A percentile compares a stretch with the other conserved stretches of the same genome.
These are phyloP conservation scores for Pichia sp. DNA, from an alignment of 1,139 yeast species.

Conservation along the genomic window DNA sequence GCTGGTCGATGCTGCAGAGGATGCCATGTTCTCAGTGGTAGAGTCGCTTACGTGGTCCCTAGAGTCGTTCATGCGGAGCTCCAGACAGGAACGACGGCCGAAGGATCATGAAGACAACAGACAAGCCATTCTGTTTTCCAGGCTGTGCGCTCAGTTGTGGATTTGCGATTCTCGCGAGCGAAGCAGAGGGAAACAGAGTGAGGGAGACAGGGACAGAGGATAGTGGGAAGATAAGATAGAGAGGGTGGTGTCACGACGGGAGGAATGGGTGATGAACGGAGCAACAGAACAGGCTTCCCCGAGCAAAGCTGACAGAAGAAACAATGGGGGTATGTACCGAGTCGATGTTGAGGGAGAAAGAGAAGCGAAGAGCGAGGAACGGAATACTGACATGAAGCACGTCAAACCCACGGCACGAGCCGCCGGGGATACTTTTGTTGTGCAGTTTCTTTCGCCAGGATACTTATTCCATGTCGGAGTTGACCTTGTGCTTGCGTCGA, in stretches of 20 bases:
- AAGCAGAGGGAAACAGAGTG: background rate
- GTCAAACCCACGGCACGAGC: background rate
- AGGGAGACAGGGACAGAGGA: background rate
- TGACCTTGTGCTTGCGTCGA: constrained; percentile 57
- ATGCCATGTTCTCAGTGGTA: background rate
- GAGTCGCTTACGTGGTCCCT: no score
- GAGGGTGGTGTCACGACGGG: no score
- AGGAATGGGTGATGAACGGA: no score
- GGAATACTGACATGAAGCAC: background rate
- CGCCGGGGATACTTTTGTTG: background rate
- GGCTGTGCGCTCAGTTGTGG: background rate
- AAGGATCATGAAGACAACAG: background rate
- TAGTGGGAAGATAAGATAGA: background rate
- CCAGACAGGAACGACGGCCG: no score
- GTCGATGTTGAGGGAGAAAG: background rate
- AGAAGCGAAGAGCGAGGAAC: background rate
- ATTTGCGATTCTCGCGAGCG: background rate
- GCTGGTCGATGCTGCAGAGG: background rate
- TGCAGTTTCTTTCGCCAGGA: constrained; percentile 35
- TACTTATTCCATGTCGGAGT: constrained; percentile 52
- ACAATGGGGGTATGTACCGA: constrained; percentile 1
- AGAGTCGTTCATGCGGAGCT: background rate
- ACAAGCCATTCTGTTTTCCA: background rate
- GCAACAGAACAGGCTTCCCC: no score
- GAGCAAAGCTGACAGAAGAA: background rate